These are phyloP conservation scores for Candida vartiovaarae DNA, from an alignment of 805 yeast genomes.

Conservation along the genomic window DNA sequence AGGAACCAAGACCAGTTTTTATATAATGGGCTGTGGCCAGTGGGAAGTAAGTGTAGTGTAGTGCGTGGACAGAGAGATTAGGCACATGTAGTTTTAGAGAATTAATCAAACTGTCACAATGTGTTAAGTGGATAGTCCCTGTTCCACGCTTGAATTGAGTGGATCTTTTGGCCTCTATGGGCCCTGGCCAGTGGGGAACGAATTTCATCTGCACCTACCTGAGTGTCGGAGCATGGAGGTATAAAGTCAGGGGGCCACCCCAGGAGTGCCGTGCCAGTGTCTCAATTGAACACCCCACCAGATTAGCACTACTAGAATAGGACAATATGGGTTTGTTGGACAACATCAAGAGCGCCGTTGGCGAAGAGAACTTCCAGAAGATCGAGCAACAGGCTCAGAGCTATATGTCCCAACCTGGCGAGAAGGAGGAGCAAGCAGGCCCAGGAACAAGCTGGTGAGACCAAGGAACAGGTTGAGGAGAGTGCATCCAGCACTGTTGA, in stretches of 20 bases:
- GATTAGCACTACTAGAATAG: too few relatives aligned
- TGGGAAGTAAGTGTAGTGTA: too few relatives aligned
- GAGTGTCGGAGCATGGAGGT: neutral
- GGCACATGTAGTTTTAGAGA: too few relatives aligned
- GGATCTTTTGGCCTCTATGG: neutral
- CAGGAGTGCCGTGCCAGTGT: too few relatives aligned
- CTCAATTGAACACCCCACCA: too few relatives aligned
- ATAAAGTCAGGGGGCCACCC: too few relatives aligned
- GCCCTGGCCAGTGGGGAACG: neutral
- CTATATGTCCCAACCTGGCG: constrained; percentile 5
- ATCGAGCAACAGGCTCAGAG: constrained; percentile 9
- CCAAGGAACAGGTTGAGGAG: neutral
- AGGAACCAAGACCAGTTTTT: too few relatives aligned
- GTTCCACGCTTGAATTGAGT: neutral
- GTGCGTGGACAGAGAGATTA: too few relatives aligned
- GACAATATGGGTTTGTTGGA: constrained; percentile 17
- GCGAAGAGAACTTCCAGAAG: constrained; percentile 12
- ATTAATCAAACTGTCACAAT: too few relatives aligned
- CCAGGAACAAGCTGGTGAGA: neutral
- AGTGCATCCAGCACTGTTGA: neutral
- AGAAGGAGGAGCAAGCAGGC: neutral
- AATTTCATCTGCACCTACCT: neutral
- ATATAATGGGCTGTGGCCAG: too few relatives aligned
- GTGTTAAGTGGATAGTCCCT: too few relatives aligned
- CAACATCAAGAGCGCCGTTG: constrained; percentile 12